A percentile compares a stretch with the other conserved stretches of the same genome.
Conservation (phyloP, 495 filamentous ascomycete species). For the Podospora appendiculata region DNA sequence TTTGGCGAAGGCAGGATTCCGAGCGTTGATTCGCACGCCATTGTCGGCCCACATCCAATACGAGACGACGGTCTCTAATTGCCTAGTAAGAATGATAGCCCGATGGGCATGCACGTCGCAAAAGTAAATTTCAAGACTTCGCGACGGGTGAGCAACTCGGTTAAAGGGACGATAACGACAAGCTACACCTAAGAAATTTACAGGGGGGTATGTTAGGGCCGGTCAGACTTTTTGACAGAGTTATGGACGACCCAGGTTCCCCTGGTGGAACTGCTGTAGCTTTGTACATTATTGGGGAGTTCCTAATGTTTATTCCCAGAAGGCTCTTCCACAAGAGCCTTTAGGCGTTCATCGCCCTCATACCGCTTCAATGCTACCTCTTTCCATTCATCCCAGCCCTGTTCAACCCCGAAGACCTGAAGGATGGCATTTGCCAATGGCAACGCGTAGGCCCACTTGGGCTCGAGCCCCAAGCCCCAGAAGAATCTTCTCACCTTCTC, state of each 20-base stretch:
- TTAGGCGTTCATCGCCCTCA: not conserved
- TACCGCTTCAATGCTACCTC: not conserved
- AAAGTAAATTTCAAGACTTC: not conserved
- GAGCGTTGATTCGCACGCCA: too few species aligned
- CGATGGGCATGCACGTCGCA: not conserved
- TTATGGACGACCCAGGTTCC: not conserved
- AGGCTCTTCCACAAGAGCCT: not conserved
- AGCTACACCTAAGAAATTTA: not conserved
- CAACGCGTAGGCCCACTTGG: not conserved
- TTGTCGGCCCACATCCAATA: too few species aligned
- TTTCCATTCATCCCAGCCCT: not conserved
- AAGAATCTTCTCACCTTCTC: constrained; percentile 4
- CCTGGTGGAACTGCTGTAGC: not conserved
- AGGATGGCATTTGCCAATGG: constrained; percentile 1
- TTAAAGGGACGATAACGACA: not conserved
- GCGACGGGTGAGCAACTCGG: not conserved
- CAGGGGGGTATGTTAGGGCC: not conserved
- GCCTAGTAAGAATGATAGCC: not conserved
- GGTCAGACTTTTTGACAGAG: not conserved
- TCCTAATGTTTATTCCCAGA: not conserved
- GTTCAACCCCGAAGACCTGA: not conserved
- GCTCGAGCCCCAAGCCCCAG: constrained; percentile 1
- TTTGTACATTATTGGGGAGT: not conserved
- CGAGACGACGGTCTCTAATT: too few species aligned
- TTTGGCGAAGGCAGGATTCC: too few species aligned